Conservation (phyloP, 1,139 yeast genomes). For the Sugiyamaella neomexicana region DNA sequence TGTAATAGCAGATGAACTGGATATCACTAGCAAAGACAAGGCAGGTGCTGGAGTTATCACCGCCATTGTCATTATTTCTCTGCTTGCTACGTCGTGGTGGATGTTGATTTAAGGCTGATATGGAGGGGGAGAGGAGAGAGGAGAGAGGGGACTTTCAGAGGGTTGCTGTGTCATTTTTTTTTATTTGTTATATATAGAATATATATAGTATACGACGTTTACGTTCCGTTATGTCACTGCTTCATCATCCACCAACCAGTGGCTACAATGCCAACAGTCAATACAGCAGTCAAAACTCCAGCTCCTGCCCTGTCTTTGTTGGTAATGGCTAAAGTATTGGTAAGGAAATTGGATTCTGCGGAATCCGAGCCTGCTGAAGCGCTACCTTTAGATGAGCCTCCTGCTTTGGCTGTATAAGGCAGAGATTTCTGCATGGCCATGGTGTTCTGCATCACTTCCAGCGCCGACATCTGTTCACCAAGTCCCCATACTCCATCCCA, state of each 20-base stretch:
- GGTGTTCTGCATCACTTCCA: conserved; percentile 71
- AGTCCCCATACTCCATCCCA: conserved; percentile 87
- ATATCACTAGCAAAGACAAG: conserved; percentile 52
- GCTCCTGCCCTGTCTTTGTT: conserved; percentile 84
- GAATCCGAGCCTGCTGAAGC: conserved; percentile 39
- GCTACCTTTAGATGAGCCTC: conserved; percentile 51
- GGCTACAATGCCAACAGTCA: conserved; percentile 64
- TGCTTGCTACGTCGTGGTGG: conserved; percentile 74
- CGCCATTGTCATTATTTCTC: conserved; percentile 61
- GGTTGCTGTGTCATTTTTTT: not conserved
- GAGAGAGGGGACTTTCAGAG: too few species aligned
- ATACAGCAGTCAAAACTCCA: conserved; percentile 74
- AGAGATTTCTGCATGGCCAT: conserved; percentile 59
- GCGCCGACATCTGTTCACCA: conserved; percentile 90
- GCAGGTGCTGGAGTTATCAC: conserved; percentile 92
- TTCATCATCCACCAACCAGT: conserved; percentile 70
- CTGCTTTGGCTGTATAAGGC: conserved; percentile 48
- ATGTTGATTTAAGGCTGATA: conserved; percentile 39
- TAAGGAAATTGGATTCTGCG: conserved; percentile 24
- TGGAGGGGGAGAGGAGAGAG: too few species aligned
- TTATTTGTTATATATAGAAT: not conserved
- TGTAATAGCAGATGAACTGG: conserved; percentile 29
- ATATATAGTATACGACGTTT: not conserved
- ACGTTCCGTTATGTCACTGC: not conserved
- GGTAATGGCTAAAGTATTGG: conserved; percentile 32